phyloP scores from a whole-genome alignment of 2,329 filamentous ascomycete species.

The Curvularia lunata region DNA sequence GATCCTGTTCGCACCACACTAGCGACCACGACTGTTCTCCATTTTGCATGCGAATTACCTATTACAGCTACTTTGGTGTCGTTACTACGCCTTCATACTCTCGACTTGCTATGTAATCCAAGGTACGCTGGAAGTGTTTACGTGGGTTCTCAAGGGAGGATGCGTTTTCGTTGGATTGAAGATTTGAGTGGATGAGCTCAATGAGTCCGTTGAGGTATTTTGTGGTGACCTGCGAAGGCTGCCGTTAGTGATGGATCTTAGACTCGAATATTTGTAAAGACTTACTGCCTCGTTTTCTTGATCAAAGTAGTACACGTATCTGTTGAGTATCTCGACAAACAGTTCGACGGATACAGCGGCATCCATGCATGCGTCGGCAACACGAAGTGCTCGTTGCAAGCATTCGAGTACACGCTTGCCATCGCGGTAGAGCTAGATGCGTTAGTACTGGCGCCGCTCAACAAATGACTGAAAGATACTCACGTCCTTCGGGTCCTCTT shows the following conservation, averaged over 20 bases:
- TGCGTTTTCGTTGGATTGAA: conserved; percentile 84
- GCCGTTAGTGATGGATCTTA: conserved; percentile 10
- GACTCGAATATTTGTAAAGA: conserved; percentile 11
- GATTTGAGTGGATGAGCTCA: conserved; percentile 95
- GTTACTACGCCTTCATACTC: conserved; percentile 93
- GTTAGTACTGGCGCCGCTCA: conserved; percentile 15
- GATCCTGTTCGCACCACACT: conserved; percentile 10
- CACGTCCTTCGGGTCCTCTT: conserved; percentile 81
- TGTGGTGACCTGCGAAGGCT: conserved; percentile 72
- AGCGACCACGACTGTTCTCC: not conserved
- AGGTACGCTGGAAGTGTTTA: conserved; percentile 91
- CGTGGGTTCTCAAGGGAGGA: conserved; percentile 85
- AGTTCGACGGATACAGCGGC: conserved; percentile 95
- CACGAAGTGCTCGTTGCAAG: conserved; percentile 89
- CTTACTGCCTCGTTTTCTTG: conserved; percentile 93
- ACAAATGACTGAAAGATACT: conserved; percentile 45
- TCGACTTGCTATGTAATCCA: conserved; percentile 89
- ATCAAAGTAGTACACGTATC: conserved; percentile 99
- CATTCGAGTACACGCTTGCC: conserved; percentile 97
- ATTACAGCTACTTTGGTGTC: conserved; percentile 57
- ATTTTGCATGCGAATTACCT: not conserved
- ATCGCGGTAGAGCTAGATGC: conserved; percentile 79
- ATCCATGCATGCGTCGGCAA: conserved; percentile 99
- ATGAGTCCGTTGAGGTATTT: conserved; percentile 98
- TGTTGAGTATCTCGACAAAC: conserved; percentile 97